Conservation (phyloP, 345 rosid species). For the Pistacia vera region DNA sequence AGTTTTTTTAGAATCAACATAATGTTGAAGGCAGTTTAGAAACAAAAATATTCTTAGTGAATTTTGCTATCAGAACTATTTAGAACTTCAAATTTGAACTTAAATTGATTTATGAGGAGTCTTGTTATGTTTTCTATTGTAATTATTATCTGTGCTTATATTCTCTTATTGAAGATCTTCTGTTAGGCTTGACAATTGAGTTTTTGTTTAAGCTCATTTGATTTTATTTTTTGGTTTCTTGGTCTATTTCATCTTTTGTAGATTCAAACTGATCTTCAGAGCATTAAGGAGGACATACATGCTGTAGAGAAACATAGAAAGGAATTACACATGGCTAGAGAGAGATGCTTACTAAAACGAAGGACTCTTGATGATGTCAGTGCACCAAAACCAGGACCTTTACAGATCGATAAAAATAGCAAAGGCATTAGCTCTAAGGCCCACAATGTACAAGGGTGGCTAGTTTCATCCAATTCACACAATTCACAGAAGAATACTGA, state of each 20-base stretch:
- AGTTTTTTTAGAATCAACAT: neutral
- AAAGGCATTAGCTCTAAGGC: constrained; percentile 25
- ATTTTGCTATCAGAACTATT: neutral
- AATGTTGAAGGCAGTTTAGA: neutral
- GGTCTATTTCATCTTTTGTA: constrained; percentile 19
- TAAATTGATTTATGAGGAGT: neutral
- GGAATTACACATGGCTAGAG: constrained; percentile 37
- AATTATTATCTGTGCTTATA: neutral
- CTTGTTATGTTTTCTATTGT: neutral
- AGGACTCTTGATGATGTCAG: constrained; percentile 42
- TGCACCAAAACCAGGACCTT: constrained; percentile 27
- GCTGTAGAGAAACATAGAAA: constrained; percentile 46
- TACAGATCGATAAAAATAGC: constrained; percentile 28
- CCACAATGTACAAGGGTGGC: constrained; percentile 28
- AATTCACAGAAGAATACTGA: constrained; percentile 21
- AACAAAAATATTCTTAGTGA: neutral
- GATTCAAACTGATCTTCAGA: constrained; percentile 55
- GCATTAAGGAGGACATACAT: constrained; percentile 52
- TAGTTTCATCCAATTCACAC: constrained; percentile 21
- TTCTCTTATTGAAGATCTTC: too few species aligned
- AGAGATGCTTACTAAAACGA: constrained; percentile 34
- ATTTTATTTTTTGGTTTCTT: neutral
- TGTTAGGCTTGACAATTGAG: too few species aligned
- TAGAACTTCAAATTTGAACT: neutral
- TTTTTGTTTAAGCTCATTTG: neutral